Base-by-base conservation (phyloP, 73 alveolate genomes). In the Stentor coeruleus region DNA sequence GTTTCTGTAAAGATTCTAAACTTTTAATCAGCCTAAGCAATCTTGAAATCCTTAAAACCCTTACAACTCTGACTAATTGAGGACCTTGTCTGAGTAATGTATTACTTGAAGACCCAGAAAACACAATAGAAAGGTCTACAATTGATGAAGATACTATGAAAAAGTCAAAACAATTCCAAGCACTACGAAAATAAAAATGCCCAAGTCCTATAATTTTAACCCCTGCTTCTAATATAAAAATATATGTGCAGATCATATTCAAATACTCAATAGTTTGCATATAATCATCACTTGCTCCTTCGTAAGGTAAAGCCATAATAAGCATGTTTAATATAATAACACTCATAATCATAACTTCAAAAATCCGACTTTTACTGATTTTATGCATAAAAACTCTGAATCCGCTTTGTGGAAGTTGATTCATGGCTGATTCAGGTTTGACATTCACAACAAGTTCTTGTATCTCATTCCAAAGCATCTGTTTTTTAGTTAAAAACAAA, bases 151-250 rank as follows among this genome's bases (percentile, higher is more conserved):
- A 59, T 0, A 94, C 99, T 20, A 95, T 92, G 72, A 92, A 74
- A 81, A 95, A 95, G 81, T 95, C 99, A 86, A 95, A 95, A 82
- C 74, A 84, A 82, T 96, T 96, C 98, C 99, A 96, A 26, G 81
- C 82, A 81, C 89, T 87, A 58, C 87, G 74, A 82, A 92, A 94
- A 85, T 96, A 96, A 30, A 92, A 88, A 33, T 35, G 58, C 3
- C 95, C 96, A 84, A 85, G 86, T 3, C 98, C 98, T 0, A 49
- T 57, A 14, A 94, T 81, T 82, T 96, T 96, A 37, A 96, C 55
- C 26, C 86, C 4, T 38, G 95, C 89, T 83, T 96, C 99, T 3
- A 87, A 74, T 2, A 87, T 83, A 81, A 94, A 95, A 60, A 95
- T 60, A 35, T 58, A 49, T 15, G 97, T 88, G 79, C 94, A 89